Base-by-base conservation (phyloP, 2,329 filamentous ascomycete genomes). In the Apiospora arundinis region DNA sequence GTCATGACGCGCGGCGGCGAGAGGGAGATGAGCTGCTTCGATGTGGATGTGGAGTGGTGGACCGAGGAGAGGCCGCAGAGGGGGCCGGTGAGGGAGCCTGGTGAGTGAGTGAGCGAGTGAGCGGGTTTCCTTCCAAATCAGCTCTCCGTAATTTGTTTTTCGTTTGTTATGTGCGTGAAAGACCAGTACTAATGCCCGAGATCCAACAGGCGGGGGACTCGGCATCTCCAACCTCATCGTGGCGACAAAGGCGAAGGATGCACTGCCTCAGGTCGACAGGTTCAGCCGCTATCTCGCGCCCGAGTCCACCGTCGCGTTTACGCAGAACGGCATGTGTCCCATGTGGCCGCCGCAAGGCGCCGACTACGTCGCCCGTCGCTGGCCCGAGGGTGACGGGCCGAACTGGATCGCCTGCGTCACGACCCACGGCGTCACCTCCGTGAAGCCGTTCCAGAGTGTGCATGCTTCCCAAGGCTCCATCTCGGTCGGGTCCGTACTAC, bases 321-420 rank as follows among this genome's bases (percentile, higher is more conserved):
- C 94, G 32, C 95, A 98, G 76, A 97, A 97, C 76, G 95, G 95
- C 66, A 92, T 98, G 90, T 95, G 93, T 44, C 86, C 84, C 74
- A 79, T 89, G 21, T 90, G 88, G 88, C 87, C 87, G 32, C 88
- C 88, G 9, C 78, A 85, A 68, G 87, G 87, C 2, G 74, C 76
- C 4, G 72, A 78, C 1, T 89, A 89, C 76, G 79, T 80, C 46
- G 73, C 76, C 1, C 77, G 81, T 69, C 81, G 87, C 23, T 88
- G 84, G 70, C 74, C 78, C 1, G 67, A 70, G 21, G 77, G 75
- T 14, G 71, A 76, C 25, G 78, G 80, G 9, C 95, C 95, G 3
- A 89, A 88, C 73, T 97, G 95, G 80, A 86, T 97, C 73, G 82
- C 92, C 52, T 93, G 93, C 46, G 83, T 91, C 4, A 87, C 85